Evolutionary conservation across 495 filamentous ascomycete species (phyloP), one percentile per base, ranked within the genome.

Genomic region (Niebla homalea): DNA sequence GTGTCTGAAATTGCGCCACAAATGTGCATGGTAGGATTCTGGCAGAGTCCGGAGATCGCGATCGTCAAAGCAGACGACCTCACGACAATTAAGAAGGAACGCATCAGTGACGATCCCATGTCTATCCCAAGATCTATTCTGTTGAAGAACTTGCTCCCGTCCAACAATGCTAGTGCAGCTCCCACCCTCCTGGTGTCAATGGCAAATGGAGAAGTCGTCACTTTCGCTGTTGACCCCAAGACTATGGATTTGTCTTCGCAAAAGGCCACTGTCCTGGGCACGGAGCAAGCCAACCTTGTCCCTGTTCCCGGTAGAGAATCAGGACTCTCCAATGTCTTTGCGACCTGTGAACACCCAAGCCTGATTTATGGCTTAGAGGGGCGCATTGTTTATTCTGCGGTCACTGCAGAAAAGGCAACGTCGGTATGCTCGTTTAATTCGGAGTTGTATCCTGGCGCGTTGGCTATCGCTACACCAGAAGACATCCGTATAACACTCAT

Each of bases 181-280:
- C 81, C 87, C 2, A 94, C 84, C 0, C 67, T 99, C 2, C 88
- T 99, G 52, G 71, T 94, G 22, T 84, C 89, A n/a, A 87, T 95
- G 80, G 87, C 90, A 19, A 90, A 96, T 65, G 92, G 92, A 21
- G 85, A 84, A 57, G 84, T 99, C 10, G 75, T 92, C 43, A 94
- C 84, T 1, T 99, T 89, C 63, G 74, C 76, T 35, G 68, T 93
- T n/a, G 73, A 87, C 35, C 58, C 71, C 0, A 36, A 58, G 0
- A 72, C 76, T 38, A 72, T 75, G 53, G 63, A 73, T 5, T 67
- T 97, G 8, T 83, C 79, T 0, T 72, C 75, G 2, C 81, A 80
- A 59, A 94, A 87, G 62, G 85, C 79, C 57, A 79, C 94, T 23
- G 74, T 94, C 19, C 73, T 99, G 38, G 93, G 93, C 10, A 89